phyloP scores from a whole-genome alignment of 179 eudicot genomes.

The Spinacia oleracea region DNA sequence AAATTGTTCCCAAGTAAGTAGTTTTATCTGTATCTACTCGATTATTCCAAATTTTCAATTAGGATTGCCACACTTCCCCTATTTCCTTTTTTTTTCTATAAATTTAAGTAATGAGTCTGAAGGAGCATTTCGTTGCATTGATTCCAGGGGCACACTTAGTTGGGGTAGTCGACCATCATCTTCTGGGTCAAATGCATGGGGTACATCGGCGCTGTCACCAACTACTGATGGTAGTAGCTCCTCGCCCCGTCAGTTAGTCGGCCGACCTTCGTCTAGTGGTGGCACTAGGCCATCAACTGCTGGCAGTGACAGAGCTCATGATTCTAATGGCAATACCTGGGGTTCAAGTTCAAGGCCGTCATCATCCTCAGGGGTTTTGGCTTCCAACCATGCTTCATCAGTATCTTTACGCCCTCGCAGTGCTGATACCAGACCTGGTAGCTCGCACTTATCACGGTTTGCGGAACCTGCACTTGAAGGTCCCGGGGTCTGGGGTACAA shows the following conservation, averaged over 20 bases:
- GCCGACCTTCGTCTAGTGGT: slow-evolving; percentile 91
- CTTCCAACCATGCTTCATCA: slow-evolving; percentile 60
- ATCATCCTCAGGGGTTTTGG: slow-evolving; percentile 78
- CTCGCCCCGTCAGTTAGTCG: slow-evolving; percentile 69
- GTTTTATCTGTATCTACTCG: slow-evolving; percentile 8
- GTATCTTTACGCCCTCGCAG: slow-evolving; percentile 76
- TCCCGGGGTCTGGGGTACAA: slow-evolving; percentile 50
- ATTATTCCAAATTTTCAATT: background rate
- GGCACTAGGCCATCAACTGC: slow-evolving; percentile 94
- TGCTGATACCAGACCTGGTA: slow-evolving; percentile 93
- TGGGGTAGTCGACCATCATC: slow-evolving; percentile 95
- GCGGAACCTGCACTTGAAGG: slow-evolving; percentile 60
- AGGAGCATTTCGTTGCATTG: slow-evolving; percentile 11
- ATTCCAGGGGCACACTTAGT: slow-evolving; percentile 80
- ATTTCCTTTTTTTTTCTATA: background rate
- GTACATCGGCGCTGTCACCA: slow-evolving; percentile 69
- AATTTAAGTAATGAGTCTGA: slow-evolving; percentile 11
- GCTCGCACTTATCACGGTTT: slow-evolving; percentile 91
- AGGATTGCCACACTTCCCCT: background rate
- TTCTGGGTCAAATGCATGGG: slow-evolving; percentile 81
- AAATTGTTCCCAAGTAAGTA: slow-evolving; percentile 99
- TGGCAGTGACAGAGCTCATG: slow-evolving; percentile 77
- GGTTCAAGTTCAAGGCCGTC: slow-evolving; percentile 84
- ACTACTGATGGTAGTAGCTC: slow-evolving; percentile 64
- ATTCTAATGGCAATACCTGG: slow-evolving; percentile 63